A percentile compares a stretch with the other conserved stretches of the same genome.
phyloP scores from a whole-genome alignment of 2,329 filamentous ascomycete species.

The Trichophyton verrucosum region DNA sequence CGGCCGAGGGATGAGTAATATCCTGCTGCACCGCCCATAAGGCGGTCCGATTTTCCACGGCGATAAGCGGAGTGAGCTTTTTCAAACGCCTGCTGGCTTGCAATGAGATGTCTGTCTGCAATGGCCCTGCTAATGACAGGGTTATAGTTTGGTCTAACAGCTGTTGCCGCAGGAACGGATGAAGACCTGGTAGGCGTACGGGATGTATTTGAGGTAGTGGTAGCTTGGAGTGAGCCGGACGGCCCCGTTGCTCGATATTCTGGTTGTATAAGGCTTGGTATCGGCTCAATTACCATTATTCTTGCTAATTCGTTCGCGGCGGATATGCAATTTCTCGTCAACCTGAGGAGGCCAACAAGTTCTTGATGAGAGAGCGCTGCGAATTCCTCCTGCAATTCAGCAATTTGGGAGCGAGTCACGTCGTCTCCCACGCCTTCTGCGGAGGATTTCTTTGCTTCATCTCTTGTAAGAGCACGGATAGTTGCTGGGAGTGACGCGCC shows the following conservation, averaged over 20 bases:
- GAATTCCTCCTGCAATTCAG: constrained; percentile 45
- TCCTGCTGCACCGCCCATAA: constrained; percentile 62
- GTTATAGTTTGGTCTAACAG: not conserved
- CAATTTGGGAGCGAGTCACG: constrained; percentile 37
- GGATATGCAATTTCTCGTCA: constrained; percentile 46
- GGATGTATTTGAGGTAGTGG: not conserved
- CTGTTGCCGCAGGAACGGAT: not conserved
- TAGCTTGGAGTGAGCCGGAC: not conserved
- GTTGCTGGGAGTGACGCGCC: constrained; percentile 45
- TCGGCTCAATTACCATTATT: constrained; percentile 33
- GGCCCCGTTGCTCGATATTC: not conserved
- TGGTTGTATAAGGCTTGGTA: not conserved
- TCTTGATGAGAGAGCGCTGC: constrained; percentile 38
- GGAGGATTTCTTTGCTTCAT: constrained; percentile 32
- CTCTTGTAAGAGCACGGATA: constrained; percentile 42
- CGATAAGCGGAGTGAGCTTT: constrained; percentile 49
- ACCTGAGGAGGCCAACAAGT: constrained; percentile 41
- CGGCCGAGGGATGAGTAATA: constrained; percentile 63
- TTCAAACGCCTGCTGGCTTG: constrained; percentile 40
- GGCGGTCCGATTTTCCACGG: constrained; percentile 53
- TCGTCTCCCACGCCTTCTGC: constrained; percentile 29
- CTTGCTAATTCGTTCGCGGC: constrained; percentile 49
- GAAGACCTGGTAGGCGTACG: not conserved
- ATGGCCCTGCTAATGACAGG: constrained; percentile 21
- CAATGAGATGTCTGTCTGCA: constrained; percentile 36